Conservation (phyloP, 2,329 filamentous ascomycete species). For the Penicillium carneum region DNA sequence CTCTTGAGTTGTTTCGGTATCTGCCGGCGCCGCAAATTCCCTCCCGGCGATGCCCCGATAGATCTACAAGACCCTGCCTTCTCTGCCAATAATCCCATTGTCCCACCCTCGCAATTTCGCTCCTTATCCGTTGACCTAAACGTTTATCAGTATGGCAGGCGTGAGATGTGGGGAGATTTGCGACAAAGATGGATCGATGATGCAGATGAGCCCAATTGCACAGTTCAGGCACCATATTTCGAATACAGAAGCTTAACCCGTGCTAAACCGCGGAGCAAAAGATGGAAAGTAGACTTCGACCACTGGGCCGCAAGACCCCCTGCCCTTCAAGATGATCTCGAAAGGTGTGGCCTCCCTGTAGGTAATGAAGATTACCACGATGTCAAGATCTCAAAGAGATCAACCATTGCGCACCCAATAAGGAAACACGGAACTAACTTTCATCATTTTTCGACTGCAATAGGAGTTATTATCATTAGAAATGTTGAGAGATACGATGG, state of each 20-base stretch:
- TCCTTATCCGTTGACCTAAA: background rate
- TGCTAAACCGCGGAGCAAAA: background rate
- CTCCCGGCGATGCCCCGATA: background rate
- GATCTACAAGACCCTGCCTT: background rate
- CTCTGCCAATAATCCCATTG: too few species aligned
- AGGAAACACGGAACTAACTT: background rate
- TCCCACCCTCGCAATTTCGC: background rate
- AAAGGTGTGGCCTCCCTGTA: background rate
- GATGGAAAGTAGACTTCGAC: background rate
- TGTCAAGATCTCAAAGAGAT: background rate
- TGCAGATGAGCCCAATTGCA: background rate
- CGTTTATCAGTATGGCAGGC: background rate
- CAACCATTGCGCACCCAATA: background rate
- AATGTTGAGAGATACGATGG: background rate
- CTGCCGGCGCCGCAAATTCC: background rate
- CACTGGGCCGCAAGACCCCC: background rate
- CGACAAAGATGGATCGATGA: constrained; percentile 10
- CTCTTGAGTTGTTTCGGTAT: background rate
- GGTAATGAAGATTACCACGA: background rate
- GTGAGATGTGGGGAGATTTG: background rate
- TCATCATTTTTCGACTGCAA: background rate
- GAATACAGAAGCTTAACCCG: background rate
- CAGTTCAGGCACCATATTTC: background rate
- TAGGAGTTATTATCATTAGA: background rate
- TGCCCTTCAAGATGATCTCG: background rate